These are phyloP conservation scores for Carex littledalei DNA, from an alignment of 176 grass and related monocot genomes.

Conservation along the genomic window DNA sequence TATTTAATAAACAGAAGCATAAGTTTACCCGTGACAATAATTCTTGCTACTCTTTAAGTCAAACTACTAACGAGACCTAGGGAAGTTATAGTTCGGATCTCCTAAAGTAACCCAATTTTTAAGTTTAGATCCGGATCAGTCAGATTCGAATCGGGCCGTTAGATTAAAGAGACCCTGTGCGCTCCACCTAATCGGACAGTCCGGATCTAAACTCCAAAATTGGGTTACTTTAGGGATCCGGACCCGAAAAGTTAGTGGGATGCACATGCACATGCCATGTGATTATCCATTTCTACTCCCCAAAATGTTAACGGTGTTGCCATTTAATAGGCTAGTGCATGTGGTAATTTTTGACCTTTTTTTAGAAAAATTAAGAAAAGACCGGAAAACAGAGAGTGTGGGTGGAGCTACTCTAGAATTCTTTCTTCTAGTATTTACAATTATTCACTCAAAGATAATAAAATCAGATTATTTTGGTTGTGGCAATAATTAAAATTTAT, in stretches of 20 bases:
- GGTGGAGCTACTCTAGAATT: background rate
- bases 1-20: conserved; percentile 4
- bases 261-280: conserved; percentile 4
- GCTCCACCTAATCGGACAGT: no score
- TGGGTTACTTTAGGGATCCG: no score
- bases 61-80: background rate
- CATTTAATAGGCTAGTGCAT: no score
- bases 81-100: background rate
- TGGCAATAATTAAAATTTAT: no score
- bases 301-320: background rate
- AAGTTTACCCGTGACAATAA: background rate
- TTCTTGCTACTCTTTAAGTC: background rate
- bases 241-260: background rate
- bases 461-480: no score
- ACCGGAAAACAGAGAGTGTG: background rate
- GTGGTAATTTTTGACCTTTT: background rate
- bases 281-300: background rate
- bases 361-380: background rate
- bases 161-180: no score
- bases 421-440: background rate
- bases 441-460: background rate
- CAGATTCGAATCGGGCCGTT: no score
- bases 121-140: no score
- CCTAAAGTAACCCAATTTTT: no score
- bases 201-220: no score